Evolutionary conservation across 1,139 yeast species (phyloP).

Genomic region (Debaryomyces fabryi): DNA sequence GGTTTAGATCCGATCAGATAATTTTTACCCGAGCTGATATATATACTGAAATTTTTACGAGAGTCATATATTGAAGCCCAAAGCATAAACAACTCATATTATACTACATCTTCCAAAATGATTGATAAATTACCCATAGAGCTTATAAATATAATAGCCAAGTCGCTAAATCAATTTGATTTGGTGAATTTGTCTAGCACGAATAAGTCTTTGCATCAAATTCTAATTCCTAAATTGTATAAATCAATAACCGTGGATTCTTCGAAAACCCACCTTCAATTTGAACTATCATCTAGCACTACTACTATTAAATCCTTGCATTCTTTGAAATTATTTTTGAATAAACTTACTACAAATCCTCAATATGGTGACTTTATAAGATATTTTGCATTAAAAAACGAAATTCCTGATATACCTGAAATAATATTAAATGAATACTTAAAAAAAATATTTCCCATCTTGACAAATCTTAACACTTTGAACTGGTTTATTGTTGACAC

Average conservation of each 20-base stretch:
- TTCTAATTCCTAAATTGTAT: slow-evolving; percentile 24
- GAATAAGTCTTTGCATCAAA: slow-evolving; percentile 16
- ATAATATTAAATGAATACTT: slow-evolving; percentile 22
- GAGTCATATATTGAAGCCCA: neutral
- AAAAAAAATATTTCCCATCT: slow-evolving; percentile 20
- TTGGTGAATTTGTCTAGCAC: slow-evolving; percentile 22
- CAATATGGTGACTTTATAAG: slow-evolving; percentile 19
- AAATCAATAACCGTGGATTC: slow-evolving; percentile 26
- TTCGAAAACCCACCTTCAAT: neutral
- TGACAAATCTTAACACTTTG: slow-evolving; percentile 23
- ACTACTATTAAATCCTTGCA: slow-evolving; percentile 2
- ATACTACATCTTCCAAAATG: slow-evolving; percentile 11
- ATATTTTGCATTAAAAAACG: slow-evolving; percentile 18
- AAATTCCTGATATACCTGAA: slow-evolving; percentile 34
- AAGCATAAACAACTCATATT: neutral
- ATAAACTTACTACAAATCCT: slow-evolving; percentile 16
- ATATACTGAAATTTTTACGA: neutral
- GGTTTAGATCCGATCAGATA: slow-evolving; percentile 21
- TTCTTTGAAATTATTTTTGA: slow-evolving; percentile 25
- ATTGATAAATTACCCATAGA: slow-evolving; percentile 26
- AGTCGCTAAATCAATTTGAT: slow-evolving; percentile 21
- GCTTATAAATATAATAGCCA: slow-evolving; percentile 19
- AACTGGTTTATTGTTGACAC: slow-evolving; percentile 23
- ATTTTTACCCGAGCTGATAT: slow-evolving; percentile 7
- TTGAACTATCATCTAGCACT: neutral